Base-by-base conservation (phyloP, 176 grass and related monocot species). In the Hyparrhenia diplandra region DNA sequence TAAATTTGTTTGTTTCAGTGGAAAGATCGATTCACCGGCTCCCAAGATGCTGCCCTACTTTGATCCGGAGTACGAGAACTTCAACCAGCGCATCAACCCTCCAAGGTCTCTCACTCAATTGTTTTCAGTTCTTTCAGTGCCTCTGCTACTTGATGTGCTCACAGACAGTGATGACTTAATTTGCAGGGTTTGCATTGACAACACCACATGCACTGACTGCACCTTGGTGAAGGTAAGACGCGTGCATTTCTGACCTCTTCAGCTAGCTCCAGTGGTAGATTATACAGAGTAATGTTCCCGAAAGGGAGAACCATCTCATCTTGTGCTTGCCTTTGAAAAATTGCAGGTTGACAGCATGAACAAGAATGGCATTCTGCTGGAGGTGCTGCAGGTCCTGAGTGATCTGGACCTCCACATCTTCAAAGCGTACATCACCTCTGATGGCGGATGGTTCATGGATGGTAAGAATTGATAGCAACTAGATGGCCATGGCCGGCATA, bases 371-470 rank as follows among this genome's bases (percentile, higher is more conserved):
- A 99, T 99, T 58, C 67, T 99, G 51, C 82, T 99, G 64, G 96
- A 99, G 90, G 96, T 99, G 73, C 87, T 99, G 77, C 96, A 99
- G 69, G 96, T 99, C 45, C 76, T 95, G 39, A 99, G 90, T 65
- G 96, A 99, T 37, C 86, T 95, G 34, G 92, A 95, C 85, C 81
- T 99, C 73, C 68, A 87, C 60, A 99, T 99, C 70, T 85, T 91
- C 5, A 99, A 99, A 89, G 96, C 96, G 3, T 99, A 99, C 72
- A 99, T 99, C 30, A 95, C 92, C 73, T 99, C 96, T 2, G 96
- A 99, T 74, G 96, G 96, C 14, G 93, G 90, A 74, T 99, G 96
- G 96, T 95, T 95, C 87, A 99, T 99, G 96, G 96, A 99, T 57
- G 96, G 96, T 99, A 91, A 80, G n/a, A n/a, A n/a, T n/a, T n/a